These are phyloP conservation scores for Mycena pura DNA, from an alignment of 768 basidiomycete species.

Conservation along the genomic window DNA sequence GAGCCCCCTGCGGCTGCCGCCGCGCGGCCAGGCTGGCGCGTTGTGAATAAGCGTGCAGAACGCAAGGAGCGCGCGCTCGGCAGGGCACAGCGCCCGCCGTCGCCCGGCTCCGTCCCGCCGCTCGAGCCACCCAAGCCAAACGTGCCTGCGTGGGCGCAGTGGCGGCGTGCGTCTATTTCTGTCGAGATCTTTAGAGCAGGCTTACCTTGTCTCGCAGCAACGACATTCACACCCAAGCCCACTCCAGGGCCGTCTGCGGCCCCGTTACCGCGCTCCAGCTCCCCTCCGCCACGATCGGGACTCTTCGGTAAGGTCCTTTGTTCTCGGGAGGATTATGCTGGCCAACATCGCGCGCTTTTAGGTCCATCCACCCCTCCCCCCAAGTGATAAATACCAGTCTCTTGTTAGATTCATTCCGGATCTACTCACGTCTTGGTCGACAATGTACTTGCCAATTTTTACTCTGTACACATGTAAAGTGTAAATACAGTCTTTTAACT, in stretches of 20 bases:
- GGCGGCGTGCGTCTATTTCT: conserved; percentile 66
- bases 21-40: conserved; percentile 77
- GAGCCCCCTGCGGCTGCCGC: conserved; percentile 54
- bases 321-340: background rate
- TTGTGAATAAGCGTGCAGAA: conserved; percentile 68
- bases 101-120: conserved; percentile 49
- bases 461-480: too few species aligned
- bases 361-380: conserved; percentile 55
- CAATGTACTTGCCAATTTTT: too few species aligned
- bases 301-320: conserved; percentile 62
- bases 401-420: too few species aligned
- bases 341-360: conserved; percentile 22
- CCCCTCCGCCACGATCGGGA: conserved; percentile 62
- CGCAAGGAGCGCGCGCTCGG: conserved; percentile 55
- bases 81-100: conserved; percentile 48
- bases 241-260: conserved; percentile 39
- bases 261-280: conserved; percentile 41
- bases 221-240: conserved; percentile 57
- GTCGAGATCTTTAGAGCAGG: background rate
- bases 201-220: conserved; percentile 50
- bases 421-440: too few species aligned
- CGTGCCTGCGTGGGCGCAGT: conserved; percentile 83
- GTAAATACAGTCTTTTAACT: too few species aligned
- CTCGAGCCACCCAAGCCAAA: conserved; percentile 56
- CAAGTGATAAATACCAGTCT: too few species aligned